These are phyloP conservation scores for Kazachstania sp. DNA, from an alignment of 1,139 yeast genomes.

Conservation along the genomic window DNA sequence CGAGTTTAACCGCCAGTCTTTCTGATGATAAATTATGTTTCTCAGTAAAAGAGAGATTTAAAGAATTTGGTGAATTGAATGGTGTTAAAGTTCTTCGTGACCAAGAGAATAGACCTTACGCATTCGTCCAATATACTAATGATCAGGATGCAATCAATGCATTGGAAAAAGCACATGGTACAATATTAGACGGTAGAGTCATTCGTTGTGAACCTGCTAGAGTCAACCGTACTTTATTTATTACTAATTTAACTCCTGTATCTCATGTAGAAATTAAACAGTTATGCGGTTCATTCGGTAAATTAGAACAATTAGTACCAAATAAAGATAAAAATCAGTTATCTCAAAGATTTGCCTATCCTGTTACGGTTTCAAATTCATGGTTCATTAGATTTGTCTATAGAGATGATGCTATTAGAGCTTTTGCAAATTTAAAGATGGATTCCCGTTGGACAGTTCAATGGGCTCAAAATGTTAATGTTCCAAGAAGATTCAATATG, in stretches of 20 bases:
- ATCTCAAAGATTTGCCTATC: conserved; percentile 31
- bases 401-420: conserved; percentile 85
- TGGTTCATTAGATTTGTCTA: conserved; percentile 82
- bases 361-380: conserved; percentile 32
- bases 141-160: conserved; percentile 69
- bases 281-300: conserved; percentile 52
- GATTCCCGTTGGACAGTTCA: conserved; percentile 49
- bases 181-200: conserved; percentile 60
- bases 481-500: conserved; percentile 17
- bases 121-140: conserved; percentile 77
- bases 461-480: conserved; percentile 79
- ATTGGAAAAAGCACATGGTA: conserved; percentile 58
- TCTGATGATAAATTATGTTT: conserved; percentile 62
- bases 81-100: conserved; percentile 84
- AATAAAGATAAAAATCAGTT: conserved; percentile 34
- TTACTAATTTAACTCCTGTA: conserved; percentile 28
- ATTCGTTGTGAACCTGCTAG: conserved; percentile 86
- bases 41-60: conserved; percentile 58
- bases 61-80: conserved; percentile 58
- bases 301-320: conserved; percentile 58
- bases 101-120: conserved; percentile 77
- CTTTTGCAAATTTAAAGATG: conserved; percentile 62
- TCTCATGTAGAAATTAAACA: conserved; percentile 32
- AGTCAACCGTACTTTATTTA: conserved; percentile 75
- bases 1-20: conserved; percentile 55